phyloP scores from a whole-genome alignment of 2,329 filamentous ascomycete genomes.

The Fonsecaea nubica region DNA sequence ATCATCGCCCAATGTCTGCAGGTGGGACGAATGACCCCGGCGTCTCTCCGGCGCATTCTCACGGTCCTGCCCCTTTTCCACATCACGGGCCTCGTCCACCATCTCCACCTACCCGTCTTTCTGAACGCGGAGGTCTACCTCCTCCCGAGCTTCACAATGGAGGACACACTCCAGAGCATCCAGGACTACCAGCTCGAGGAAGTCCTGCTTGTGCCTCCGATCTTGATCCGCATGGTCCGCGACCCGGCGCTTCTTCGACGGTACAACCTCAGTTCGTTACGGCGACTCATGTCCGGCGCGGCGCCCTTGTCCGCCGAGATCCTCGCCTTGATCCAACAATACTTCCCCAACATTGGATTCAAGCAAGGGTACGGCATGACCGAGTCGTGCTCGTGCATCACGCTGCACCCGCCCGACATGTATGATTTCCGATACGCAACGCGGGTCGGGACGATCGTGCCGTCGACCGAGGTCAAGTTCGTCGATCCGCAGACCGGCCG shows the following conservation, averaged over 20 bases:
- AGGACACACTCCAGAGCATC: conserved; percentile 61
- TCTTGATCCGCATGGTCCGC: conserved; percentile 66
- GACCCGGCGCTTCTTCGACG: conserved; percentile 58
- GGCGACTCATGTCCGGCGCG: conserved; percentile 65
- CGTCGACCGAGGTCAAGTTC: conserved; percentile 65
- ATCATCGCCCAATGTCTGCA: conserved; percentile 68
- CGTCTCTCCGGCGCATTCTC: conserved; percentile 58
- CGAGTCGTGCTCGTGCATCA: conserved; percentile 68
- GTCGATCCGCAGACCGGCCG: conserved; percentile 58
- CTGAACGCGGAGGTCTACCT: conserved; percentile 70
- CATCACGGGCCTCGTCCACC: conserved; percentile 65
- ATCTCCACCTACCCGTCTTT: conserved; percentile 67
- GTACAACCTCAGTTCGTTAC: conserved; percentile 65
- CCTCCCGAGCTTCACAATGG: conserved; percentile 68
- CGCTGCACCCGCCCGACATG: conserved; percentile 63
- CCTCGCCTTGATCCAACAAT: conserved; percentile 61
- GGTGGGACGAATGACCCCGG: conserved; percentile 59
- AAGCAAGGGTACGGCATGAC: conserved; percentile 74
- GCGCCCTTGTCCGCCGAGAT: conserved; percentile 66
- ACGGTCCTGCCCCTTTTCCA: conserved; percentile 68
- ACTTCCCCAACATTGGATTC: conserved; percentile 66
- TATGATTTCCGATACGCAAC: conserved; percentile 66
- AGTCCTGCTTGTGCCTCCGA: conserved; percentile 66
- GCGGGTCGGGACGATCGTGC: conserved; percentile 53
- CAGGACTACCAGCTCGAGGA: conserved; percentile 61